Percentiles rank a stretch among this genome's conserved stretches.
phyloP scores from a whole-genome alignment of 164 flowering plant genomes.

The Vitis labrusca region DNA sequence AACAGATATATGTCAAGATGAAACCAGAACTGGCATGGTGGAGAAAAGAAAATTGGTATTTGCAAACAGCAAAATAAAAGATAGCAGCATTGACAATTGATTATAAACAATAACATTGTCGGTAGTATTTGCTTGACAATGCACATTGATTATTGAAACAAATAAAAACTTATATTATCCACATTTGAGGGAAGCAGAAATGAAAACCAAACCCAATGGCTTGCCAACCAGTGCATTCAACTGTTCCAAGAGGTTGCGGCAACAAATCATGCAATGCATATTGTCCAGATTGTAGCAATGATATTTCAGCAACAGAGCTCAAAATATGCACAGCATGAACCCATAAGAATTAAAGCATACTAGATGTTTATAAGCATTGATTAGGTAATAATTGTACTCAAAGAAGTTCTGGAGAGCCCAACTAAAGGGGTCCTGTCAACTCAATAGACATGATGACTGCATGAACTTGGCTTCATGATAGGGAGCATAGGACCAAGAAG shows the following conservation, averaged over 20 bases:
- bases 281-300: background rate
- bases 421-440: too few species aligned
- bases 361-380: too few species aligned
- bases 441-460: too few species aligned
- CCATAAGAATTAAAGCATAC: too few species aligned
- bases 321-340: too few species aligned
- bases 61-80: background rate
- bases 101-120: background rate
- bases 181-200: background rate
- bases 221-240: background rate
- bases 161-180: background rate
- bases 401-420: too few species aligned
- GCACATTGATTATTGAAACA: background rate
- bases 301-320: background rate
- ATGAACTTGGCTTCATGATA: too few species aligned
- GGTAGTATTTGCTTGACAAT: too few species aligned
- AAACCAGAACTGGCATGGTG: background rate
- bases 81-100: too few species aligned
- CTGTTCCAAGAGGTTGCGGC: background rate
- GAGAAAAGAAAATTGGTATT: too few species aligned
- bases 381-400: too few species aligned
- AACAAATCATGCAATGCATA: background rate
- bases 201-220: background rate
- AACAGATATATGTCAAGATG: background rate
- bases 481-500: too few species aligned